Percentiles rank a stretch among this genome's conserved stretches.
Evolutionary conservation across 2,329 filamentous ascomycete species (phyloP).

Genomic region (Emydomyces testavorans): DNA sequence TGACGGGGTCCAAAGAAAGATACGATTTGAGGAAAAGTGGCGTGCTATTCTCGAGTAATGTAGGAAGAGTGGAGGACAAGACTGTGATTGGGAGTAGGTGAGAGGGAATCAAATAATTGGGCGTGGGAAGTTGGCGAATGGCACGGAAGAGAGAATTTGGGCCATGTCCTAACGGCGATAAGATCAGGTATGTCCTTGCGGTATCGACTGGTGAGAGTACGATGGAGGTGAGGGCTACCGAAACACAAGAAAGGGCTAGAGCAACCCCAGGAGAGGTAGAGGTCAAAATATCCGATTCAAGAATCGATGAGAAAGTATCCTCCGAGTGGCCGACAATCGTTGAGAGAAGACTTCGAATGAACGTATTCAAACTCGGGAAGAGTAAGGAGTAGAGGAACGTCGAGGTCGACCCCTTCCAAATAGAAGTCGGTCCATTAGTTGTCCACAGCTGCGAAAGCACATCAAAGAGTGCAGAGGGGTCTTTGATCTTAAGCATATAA

Average conservation of each 20-base stretch:
- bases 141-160: conserved; percentile 68
- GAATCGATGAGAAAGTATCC: conserved; percentile 44
- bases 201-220: conserved; percentile 80
- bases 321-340: conserved; percentile 86
- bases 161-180: conserved; percentile 64
- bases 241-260: conserved; percentile 58
- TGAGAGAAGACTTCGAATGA: conserved; percentile 80
- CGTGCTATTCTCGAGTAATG: conserved; percentile 67
- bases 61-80: conserved; percentile 73
- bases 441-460: conserved; percentile 80
- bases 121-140: conserved; percentile 63
- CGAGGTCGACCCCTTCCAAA: conserved; percentile 88
- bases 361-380: conserved; percentile 77
- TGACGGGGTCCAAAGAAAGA: conserved; percentile 68
- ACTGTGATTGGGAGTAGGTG: conserved; percentile 70
- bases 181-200: conserved; percentile 72
- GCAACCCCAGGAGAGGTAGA: conserved; percentile 74
- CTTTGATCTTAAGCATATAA: conserved; percentile 59
- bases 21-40: conserved; percentile 79
- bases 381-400: conserved; percentile 86
- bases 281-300: conserved; percentile 61
- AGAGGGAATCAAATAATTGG: conserved; percentile 55
- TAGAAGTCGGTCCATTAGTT: conserved; percentile 77
- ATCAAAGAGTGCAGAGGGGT: conserved; percentile 70
- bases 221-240: conserved; percentile 60